Base-by-base conservation (phyloP, 257 asterid genomes). In the Datura wrightii region DNA sequence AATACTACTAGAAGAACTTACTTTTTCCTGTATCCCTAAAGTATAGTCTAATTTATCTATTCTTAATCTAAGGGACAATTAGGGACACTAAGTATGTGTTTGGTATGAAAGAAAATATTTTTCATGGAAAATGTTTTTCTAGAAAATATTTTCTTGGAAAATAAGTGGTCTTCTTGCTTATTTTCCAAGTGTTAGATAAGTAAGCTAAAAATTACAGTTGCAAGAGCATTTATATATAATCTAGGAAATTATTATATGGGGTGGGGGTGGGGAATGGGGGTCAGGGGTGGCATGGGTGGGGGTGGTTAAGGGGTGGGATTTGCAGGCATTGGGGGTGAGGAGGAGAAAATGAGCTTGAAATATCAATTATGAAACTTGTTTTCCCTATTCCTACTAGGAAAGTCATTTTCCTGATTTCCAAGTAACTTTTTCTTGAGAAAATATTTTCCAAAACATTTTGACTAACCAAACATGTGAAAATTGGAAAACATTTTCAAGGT, bases 331-430 rank as follows among this genome's bases (percentile, higher is more conserved):
- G 9, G 60, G 60, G 39, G 69, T 24, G 14, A 37, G 34, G 16
- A 62, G 69, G 41, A 62, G 69, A 62, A 1, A 62, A 60, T 4
- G 41, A 62, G 69, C 39, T 62, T 62, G 41, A 24, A 62, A 24
- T 62, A 24, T 19, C 69, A 18, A n/a, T 60, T 60, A 3, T 60
- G 39, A 14, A 24, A 62, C 37, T 62, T 10, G 31, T 24, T 24
- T 24, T 24, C 31, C 31, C 31, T 24, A 24, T 24, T 24, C 31
- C 31, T 24, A 24, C 31, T 24, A 62, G 39, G 41, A 24, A 62
- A 62, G 69, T 24, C 69, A 60, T 60, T 60, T 60, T 60, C 67
- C 67, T 60, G 67, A 60, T 60, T 60, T 10, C 67, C 19, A 60
- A 60, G 39, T 37, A 60, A 60, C 67, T 19, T 60, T 60, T 60